Conservation (phyloP, 768 basidiomycete species). For the Mycena latifolia region DNA sequence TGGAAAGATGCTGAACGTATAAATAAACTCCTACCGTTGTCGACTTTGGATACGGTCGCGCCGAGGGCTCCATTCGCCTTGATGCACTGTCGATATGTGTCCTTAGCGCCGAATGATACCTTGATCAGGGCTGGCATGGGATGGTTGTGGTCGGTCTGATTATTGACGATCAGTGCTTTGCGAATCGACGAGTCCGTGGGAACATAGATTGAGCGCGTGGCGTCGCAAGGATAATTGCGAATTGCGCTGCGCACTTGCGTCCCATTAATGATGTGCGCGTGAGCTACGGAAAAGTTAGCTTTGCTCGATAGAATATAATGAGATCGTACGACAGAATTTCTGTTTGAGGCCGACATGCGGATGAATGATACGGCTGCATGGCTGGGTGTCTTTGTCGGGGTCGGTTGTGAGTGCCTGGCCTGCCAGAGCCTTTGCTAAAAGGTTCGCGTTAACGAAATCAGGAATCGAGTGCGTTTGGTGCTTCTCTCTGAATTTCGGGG, state of each 20-base stretch:
- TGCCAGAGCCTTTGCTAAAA: background rate
- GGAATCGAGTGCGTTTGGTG: slow-evolving; percentile 6
- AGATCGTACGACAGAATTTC: background rate
- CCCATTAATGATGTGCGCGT: slow-evolving; percentile 21
- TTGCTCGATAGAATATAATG: background rate
- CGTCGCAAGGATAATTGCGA: background rate
- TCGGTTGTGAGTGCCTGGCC: too few species aligned
- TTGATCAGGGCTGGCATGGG: slow-evolving; percentile 35
- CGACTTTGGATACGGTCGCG: slow-evolving; percentile 30
- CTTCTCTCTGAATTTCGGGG: slow-evolving; percentile 1
- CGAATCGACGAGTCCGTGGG: slow-evolving; percentile 13
- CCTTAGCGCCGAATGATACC: slow-evolving; percentile 10
- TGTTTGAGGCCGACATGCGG: slow-evolving; percentile 12
- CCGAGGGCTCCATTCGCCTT: slow-evolving; percentile 23
- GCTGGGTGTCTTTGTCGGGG: background rate
- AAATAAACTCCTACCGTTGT: slow-evolving; percentile 26
- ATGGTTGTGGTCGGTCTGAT: slow-evolving; percentile 34
- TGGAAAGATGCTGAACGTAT: background rate
- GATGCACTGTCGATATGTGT: slow-evolving; percentile 18
- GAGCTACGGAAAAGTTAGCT: background rate
- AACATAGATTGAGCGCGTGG: slow-evolving; percentile 9
- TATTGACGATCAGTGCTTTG: slow-evolving; percentile 15
- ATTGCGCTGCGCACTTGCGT: background rate
- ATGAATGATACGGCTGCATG: slow-evolving; percentile 23
- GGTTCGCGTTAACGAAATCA: background rate